Evolutionary conservation across 306 rosid genomes (phyloP).

Genomic region (Pterocarpus santalinus): DNA sequence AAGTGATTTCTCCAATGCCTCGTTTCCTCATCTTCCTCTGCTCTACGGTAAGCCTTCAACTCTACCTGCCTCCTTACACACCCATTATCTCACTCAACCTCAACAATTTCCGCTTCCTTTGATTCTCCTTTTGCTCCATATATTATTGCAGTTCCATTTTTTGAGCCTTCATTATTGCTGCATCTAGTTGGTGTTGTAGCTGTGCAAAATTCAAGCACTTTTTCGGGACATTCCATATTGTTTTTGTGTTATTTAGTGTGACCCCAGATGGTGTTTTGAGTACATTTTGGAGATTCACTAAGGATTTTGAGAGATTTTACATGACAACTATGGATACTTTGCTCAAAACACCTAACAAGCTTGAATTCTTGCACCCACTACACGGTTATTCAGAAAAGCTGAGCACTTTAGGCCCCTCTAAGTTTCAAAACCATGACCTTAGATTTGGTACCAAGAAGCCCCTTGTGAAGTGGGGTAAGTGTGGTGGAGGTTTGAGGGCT

Average conservation of each 20-base stretch:
- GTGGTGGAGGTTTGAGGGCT: slow-evolving; percentile 60
- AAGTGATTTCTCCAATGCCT: slow-evolving; percentile 44
- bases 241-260: slow-evolving; percentile 22
- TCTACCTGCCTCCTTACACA: not conserved
- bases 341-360: slow-evolving; percentile 91
- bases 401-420: slow-evolving; percentile 52
- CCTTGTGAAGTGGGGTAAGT: slow-evolving; percentile 55
- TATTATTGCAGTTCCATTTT: not conserved
- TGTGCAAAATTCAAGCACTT: slow-evolving; percentile 13
- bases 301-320: slow-evolving; percentile 42
- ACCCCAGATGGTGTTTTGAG: slow-evolving; percentile 50
- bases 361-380: slow-evolving; percentile 78
- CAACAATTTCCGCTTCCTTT: slow-evolving; percentile 9
- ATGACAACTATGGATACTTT: slow-evolving; percentile 77
- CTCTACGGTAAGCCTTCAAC: slow-evolving; percentile 55
- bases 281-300: slow-evolving; percentile 37
- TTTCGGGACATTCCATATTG: slow-evolving; percentile 7
- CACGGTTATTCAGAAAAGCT: slow-evolving; percentile 81
- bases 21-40: slow-evolving; percentile 37
- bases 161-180: slow-evolving; percentile 16
- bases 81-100: slow-evolving; percentile 7
- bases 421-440: slow-evolving; percentile 67
- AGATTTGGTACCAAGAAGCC: slow-evolving; percentile 69
- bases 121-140: not conserved
- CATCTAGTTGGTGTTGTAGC: slow-evolving; percentile 16